Evolutionary conservation across 768 basidiomycete species (phyloP).

Genomic region (Boletus vermiculosoides): DNA sequence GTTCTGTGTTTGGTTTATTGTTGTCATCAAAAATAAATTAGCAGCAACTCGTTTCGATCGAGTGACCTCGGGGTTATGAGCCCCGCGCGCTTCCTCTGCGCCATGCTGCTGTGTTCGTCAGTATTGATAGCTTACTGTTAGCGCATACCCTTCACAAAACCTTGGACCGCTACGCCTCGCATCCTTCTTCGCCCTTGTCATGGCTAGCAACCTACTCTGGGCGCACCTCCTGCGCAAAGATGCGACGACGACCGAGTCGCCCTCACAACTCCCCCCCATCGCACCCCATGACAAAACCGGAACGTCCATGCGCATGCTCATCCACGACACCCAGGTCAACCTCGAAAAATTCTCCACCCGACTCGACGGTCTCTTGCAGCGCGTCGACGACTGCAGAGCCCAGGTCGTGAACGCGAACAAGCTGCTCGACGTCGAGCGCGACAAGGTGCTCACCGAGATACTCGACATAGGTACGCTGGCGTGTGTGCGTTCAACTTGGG

Average conservation of each 20-base stretch:
- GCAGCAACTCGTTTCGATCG: conserved; percentile 48
- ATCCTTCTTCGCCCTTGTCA: neutral
- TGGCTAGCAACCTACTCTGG: conserved; percentile 41
- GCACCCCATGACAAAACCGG: conserved; percentile 62
- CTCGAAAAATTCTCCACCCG: conserved; percentile 64
- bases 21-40: neutral
- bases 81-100: conserved; percentile 49
- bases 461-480: conserved; percentile 10
- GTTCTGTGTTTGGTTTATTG: too few relatives aligned
- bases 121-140: accelerated
- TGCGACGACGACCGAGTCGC: conserved; percentile 23
- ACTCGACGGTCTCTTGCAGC: conserved; percentile 50
- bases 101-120: conserved; percentile 37
- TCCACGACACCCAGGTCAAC: conserved; percentile 72
- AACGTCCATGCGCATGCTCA: conserved; percentile 67
- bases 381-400: conserved; percentile 49
- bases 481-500: neutral
- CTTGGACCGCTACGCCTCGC: neutral
- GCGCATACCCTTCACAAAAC: too few relatives aligned
- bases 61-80: conserved; percentile 51
- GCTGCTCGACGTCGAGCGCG: conserved; percentile 60
- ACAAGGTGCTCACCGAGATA: conserved; percentile 54
- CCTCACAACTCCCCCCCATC: conserved; percentile 33
- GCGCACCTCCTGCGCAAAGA: conserved; percentile 53
- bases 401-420: conserved; percentile 54